These are phyloP conservation scores for Phytopythium vexans DNA, from an alignment of 352 stramenopile genomes.

Conservation along the genomic window DNA sequence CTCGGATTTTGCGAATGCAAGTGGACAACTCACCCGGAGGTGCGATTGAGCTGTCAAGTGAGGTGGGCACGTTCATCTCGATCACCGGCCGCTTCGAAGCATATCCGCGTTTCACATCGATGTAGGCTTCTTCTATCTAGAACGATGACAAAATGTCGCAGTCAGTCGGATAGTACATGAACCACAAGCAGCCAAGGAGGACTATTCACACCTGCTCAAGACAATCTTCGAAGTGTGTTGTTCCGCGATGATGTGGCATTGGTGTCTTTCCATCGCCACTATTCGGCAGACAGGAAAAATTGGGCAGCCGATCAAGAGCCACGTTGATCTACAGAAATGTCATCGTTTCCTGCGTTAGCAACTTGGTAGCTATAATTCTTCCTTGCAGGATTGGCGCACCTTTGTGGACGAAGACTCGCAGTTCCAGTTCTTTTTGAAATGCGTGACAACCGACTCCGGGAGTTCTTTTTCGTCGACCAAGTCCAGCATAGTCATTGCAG, in stretches of 20 bases:
- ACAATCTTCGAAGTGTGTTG: conserved; percentile 88
- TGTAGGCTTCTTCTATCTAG: conserved; percentile 87
- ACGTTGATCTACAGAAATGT: conserved; percentile 79
- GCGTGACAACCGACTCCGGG: conserved; percentile 49
- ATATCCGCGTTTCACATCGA: conserved; percentile 73
- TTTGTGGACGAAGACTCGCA: conserved; percentile 80
- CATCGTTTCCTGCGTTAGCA: not conserved
- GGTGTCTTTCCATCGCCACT: conserved; percentile 42
- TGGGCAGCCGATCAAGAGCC: conserved; percentile 75
- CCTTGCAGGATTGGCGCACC: conserved; percentile 13
- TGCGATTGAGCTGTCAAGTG: conserved; percentile 74
- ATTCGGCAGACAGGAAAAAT: conserved; percentile 83
- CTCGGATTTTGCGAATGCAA: no score
- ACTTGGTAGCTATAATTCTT: not conserved
- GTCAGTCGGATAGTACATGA: not conserved
- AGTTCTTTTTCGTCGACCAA: conserved; percentile 59
- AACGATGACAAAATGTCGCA: not conserved
- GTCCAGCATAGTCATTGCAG: conserved; percentile 80
- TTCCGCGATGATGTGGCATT: conserved; percentile 83
- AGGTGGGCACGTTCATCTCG: conserved; percentile 91
- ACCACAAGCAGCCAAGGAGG: not conserved
- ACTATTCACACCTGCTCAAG: conserved; percentile 43
- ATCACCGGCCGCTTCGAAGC: conserved; percentile 79
- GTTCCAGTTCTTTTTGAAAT: conserved; percentile 81
- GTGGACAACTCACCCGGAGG: conserved; percentile 39